Evolutionary conservation across 345 rosid species (phyloP).

Genomic region (Pugionium cornutum): DNA sequence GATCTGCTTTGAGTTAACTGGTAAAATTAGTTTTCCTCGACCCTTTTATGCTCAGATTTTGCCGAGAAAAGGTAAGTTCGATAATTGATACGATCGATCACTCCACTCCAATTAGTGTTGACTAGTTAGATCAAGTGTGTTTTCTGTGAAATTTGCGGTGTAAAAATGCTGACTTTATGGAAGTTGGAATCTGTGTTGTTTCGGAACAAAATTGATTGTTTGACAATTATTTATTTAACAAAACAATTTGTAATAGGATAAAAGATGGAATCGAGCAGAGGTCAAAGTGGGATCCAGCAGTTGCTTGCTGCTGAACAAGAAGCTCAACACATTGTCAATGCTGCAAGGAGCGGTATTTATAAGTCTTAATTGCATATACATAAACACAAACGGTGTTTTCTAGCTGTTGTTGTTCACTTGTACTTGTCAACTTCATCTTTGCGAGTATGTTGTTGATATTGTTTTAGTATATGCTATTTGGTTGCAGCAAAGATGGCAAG

Average conservation of each 20-base stretch:
- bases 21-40: background rate
- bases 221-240: background rate
- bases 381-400: background rate
- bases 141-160: background rate
- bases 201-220: background rate
- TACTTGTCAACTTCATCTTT: background rate
- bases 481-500: conserved; percentile 72
- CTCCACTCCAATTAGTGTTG: background rate
- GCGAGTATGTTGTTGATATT: background rate
- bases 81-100: conserved; percentile 4
- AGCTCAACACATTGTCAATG: conserved; percentile 82
- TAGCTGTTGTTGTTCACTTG: background rate
- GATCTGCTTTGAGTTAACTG: conserved; percentile 12
- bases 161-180: background rate
- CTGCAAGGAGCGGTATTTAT: conserved; percentile 58
- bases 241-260: conserved; percentile 9
- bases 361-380: background rate
- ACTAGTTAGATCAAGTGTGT: background rate
- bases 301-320: conserved; percentile 92
- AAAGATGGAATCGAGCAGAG: conserved; percentile 66
- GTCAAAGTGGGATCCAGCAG: conserved; percentile 86
- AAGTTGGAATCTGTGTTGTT: conserved; percentile 9
- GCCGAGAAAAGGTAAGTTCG: background rate
- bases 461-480: background rate
- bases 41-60: conserved; percentile 3